These are phyloP conservation scores for Solanum chacoense DNA, from an alignment of 305 asterid genomes.

Conservation along the genomic window DNA sequence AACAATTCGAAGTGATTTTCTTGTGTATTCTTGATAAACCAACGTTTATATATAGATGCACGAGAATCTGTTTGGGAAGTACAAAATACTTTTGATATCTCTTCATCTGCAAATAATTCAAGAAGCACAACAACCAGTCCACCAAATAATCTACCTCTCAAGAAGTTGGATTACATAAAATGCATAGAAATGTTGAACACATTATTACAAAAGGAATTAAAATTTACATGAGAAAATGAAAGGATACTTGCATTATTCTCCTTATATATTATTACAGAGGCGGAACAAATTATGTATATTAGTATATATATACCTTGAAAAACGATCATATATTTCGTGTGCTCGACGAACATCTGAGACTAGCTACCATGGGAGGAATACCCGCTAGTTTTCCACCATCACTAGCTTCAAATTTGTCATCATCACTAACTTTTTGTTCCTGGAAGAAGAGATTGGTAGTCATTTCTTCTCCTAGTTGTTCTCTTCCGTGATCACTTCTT, in stretches of 20 bases:
- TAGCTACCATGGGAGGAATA: not conserved
- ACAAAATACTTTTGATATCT: too few species aligned
- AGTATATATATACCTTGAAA: too few species aligned
- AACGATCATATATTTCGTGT: not conserved
- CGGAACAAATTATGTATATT: not conserved
- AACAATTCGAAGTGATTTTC: too few species aligned
- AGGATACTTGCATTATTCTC: not conserved
- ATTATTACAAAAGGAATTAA: not conserved
- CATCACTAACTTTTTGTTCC: not conserved
- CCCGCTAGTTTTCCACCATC: not conserved
- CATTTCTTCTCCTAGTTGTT: not conserved
- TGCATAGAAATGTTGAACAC: not conserved
- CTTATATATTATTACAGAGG: too few species aligned
- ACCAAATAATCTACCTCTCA: too few species aligned
- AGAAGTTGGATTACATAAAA: not conserved
- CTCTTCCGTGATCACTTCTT: not conserved
- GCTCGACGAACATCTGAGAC: not conserved
- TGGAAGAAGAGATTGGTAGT: not conserved
- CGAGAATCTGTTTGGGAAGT: too few species aligned
- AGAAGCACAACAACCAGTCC: too few species aligned
- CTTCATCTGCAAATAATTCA: too few species aligned
- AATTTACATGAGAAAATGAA: not conserved
- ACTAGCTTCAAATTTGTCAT: not conserved
- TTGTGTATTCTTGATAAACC: too few species aligned
- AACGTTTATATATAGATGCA: too few species aligned